phyloP scores from a whole-genome alignment of 2,329 filamentous ascomycete genomes.

The Fusarium pseudonygamai region DNA sequence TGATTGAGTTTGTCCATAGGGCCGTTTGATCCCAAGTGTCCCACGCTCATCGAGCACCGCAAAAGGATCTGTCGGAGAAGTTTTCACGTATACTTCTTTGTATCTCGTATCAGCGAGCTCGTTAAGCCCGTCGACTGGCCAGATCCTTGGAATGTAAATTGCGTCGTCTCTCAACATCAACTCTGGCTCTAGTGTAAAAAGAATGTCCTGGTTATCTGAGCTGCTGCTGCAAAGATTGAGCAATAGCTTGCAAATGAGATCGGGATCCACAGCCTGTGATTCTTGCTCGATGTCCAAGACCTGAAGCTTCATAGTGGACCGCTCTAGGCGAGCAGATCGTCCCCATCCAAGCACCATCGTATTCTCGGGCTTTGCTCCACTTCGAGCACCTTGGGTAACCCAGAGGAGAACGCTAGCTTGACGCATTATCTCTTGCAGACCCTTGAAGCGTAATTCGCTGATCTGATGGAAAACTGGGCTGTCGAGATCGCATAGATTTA shows the following conservation, averaged over 20 bases:
- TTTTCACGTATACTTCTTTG: not conserved
- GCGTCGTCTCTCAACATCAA: not conserved
- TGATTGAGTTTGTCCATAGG: not conserved
- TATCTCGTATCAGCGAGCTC: not conserved
- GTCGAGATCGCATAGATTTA: not conserved
- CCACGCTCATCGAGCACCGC: not conserved
- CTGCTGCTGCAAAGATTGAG: not conserved
- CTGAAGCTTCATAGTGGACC: not conserved
- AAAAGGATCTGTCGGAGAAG: not conserved
- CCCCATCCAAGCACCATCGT: not conserved
- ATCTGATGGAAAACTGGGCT: not conserved
- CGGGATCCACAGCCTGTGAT: not conserved
- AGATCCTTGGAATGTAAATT: not conserved
- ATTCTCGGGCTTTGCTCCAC: not conserved
- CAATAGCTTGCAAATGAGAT: not conserved
- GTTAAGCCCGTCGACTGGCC: not conserved
- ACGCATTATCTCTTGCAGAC: not conserved
- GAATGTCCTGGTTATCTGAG: not conserved
- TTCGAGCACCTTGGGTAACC: not conserved
- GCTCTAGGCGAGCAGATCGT: not conserved
- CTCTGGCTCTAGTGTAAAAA: not conserved
- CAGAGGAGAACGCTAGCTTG: not conserved
- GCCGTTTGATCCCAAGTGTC: not conserved
- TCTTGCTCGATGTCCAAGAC: not conserved
- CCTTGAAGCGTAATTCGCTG: not conserved